These are phyloP conservation scores for Lycium barbarum DNA, from an alignment of 257 asterid genomes.

Conservation along the genomic window DNA sequence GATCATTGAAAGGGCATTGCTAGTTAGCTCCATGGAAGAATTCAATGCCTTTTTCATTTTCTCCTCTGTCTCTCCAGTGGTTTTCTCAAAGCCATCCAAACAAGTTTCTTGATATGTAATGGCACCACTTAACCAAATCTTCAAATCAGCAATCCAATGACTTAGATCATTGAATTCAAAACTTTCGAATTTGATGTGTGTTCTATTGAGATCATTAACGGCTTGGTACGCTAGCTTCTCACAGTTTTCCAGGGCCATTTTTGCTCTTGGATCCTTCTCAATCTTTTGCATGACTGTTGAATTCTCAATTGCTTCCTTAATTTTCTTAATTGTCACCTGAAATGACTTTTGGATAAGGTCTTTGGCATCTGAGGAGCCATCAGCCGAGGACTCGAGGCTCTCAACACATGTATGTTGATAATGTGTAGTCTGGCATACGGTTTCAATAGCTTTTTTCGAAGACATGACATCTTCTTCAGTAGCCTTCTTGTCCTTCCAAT, in stretches of 20 bases:
- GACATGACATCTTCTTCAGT: conserved; percentile 25
- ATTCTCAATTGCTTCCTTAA: conserved; percentile 49
- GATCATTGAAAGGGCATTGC: conserved; percentile 91
- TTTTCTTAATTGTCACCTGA: conserved; percentile 42
- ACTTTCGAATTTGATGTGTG: conserved; percentile 47
- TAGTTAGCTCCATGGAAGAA: conserved; percentile 62
- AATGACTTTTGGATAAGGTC: conserved; percentile 67
- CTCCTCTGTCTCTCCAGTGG: conserved; percentile 60
- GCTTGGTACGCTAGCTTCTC: conserved; percentile 58
- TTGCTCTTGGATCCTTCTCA: conserved; percentile 51
- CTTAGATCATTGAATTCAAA: conserved; percentile 61
- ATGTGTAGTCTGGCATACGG: conserved; percentile 69
- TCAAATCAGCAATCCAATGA: conserved; percentile 53
- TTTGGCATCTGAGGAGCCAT: conserved; percentile 62
- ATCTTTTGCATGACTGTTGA: conserved; percentile 49
- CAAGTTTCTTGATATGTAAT: conserved; percentile 85
- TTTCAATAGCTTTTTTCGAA: conserved; percentile 59
- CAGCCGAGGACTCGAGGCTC: conserved; percentile 50
- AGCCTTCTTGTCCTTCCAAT: neutral
- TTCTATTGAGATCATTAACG: conserved; percentile 56
- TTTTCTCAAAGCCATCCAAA: conserved; percentile 65
- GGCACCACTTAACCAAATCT: conserved; percentile 86
- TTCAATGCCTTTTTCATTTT: conserved; percentile 59
- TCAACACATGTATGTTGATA: conserved; percentile 61
- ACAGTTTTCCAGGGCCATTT: conserved; percentile 63